Conservation (phyloP, 2,329 filamentous ascomycete genomes). For the Arachnomyces sp. region DNA sequence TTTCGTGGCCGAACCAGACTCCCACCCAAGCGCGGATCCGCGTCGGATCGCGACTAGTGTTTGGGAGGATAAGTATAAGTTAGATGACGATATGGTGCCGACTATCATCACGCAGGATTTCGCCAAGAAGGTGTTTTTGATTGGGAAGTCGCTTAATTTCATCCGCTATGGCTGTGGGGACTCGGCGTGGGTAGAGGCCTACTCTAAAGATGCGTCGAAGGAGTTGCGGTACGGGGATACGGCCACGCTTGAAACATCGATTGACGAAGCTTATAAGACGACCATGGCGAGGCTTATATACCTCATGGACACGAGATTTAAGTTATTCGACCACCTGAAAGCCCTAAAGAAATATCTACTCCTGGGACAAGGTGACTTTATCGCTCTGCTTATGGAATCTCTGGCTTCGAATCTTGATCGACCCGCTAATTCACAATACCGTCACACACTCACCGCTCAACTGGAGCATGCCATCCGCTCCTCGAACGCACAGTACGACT, state of each 20-base stretch:
- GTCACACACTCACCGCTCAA: conserved; percentile 95
- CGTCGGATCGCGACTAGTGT: conserved; percentile 66
- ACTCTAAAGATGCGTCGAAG: conserved; percentile 87
- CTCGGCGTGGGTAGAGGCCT: conserved; percentile 88
- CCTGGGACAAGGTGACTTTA: conserved; percentile 93
- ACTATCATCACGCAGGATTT: conserved; percentile 91
- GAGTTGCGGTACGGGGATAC: conserved; percentile 90
- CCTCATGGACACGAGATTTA: conserved; percentile 92
- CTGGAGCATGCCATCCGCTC: conserved; percentile 94
- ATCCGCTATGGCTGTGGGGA: conserved; percentile 94
- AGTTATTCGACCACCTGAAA: conserved; percentile 82
- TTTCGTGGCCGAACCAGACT: conserved; percentile 78
- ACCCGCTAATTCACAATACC: conserved; percentile 92
- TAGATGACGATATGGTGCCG: conserved; percentile 78
- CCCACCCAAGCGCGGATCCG: conserved; percentile 43
- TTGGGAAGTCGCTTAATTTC: conserved; percentile 96
- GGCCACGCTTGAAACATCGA: conserved; percentile 80
- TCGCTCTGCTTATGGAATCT: conserved; percentile 93
- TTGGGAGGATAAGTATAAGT: conserved; percentile 95
- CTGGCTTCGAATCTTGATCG: conserved; percentile 86
- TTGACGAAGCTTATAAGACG: conserved; percentile 94
- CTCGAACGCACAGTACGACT: conserved; percentile 94
- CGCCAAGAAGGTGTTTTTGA: conserved; percentile 91
- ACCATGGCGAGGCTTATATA: conserved; percentile 93
- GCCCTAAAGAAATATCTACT: conserved; percentile 93